Base-by-base conservation (phyloP, 2,329 filamentous ascomycete genomes). In the Arthrobotrys entomopaga region DNA sequence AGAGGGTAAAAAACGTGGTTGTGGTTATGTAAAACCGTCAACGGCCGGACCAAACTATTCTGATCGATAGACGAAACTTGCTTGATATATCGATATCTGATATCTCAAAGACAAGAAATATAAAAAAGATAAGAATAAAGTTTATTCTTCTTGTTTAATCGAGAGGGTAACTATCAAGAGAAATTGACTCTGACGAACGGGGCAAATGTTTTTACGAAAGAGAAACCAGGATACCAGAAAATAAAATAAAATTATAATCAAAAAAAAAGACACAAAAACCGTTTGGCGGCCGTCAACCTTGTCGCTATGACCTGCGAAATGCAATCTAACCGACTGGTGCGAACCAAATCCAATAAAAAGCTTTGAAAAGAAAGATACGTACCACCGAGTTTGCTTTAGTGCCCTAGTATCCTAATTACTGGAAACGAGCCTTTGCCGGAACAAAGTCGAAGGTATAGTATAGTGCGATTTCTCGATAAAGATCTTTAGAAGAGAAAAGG, bases 11-110 rank as follows among this genome's bases (percentile, higher is more conserved):
- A 6, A 34, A 34, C 29, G 29, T 34, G 29, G 29, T 52, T 52
- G 2, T 22, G 11, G 34, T 40, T 20, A 42, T 42, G 38, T 26
- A 59, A 46, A 59, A 46, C 64, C 64, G 64, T 53, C 64, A 66
- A 66, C 64, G 64, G 64, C 20, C 64, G 64, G 64, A 59, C 54
- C 64, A 42, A 59, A 53, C 48, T 52, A 64, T 2, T 34, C 29
- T 34, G 46, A 52, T 7, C 38, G 56, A 59, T 59, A 59, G 56
- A 59, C 56, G 56, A 59, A 13, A 46, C 16, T 10, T 34, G 29
- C 29, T 34, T 34, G 29, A 34, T 34, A 34, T 34, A 5, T 34
- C 10, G 29, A 34, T 34, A 34, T 34, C 6, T 46, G 56, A 59
- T 59, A 59, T 59, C 56, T 59, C 43, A 29, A 48, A 48, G 29